Conservation (phyloP, 2,329 filamentous ascomycete genomes). For the Penicillium sp. region DNA sequence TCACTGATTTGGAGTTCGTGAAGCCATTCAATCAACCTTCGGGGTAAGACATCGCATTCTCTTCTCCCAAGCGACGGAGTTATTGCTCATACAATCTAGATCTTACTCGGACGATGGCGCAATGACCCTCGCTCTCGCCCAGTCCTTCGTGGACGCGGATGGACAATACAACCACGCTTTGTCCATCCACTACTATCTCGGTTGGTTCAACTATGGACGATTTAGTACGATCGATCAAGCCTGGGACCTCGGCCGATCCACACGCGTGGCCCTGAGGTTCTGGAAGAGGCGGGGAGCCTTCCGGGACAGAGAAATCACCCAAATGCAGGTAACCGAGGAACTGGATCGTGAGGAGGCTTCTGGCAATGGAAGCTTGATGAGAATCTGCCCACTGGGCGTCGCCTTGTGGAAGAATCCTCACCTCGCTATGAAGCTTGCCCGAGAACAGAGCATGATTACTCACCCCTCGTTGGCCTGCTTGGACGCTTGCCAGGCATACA, state of each 20-base stretch:
- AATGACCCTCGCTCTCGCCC: conserved; percentile 40
- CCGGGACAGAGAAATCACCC: conserved; percentile 6
- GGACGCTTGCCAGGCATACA: conserved; percentile 39
- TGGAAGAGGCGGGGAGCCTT: conserved; percentile 22
- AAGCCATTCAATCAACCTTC: conserved; percentile 31
- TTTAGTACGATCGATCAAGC: conserved; percentile 31
- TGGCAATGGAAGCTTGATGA: conserved; percentile 42
- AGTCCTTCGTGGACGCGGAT: conserved; percentile 31
- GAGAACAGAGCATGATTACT: conserved; percentile 28
- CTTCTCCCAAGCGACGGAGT: no score
- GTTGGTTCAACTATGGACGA: conserved; percentile 34
- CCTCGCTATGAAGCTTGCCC: conserved; percentile 21
- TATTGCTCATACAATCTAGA: conserved; percentile 5
- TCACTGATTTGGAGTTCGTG: conserved; percentile 31
- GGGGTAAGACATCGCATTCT: conserved; percentile 19
- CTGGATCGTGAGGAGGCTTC: conserved; percentile 15
- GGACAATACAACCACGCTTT: conserved; percentile 26
- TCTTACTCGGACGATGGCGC: conserved; percentile 42
- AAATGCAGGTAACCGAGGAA: conserved; percentile 11
- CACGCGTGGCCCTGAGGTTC: conserved; percentile 24
- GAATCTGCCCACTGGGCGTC: conserved; percentile 36
- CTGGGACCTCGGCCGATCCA: conserved; percentile 39
- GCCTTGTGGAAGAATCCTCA: conserved; percentile 20
- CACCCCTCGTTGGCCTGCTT: conserved; percentile 36
- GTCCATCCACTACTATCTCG: conserved; percentile 33